Percentiles rank a stretch among this genome's conserved stretches.
These are phyloP conservation scores for Globisporangium iwayamae DNA, from an alignment of 352 stramenopile species.

Conservation along the genomic window DNA sequence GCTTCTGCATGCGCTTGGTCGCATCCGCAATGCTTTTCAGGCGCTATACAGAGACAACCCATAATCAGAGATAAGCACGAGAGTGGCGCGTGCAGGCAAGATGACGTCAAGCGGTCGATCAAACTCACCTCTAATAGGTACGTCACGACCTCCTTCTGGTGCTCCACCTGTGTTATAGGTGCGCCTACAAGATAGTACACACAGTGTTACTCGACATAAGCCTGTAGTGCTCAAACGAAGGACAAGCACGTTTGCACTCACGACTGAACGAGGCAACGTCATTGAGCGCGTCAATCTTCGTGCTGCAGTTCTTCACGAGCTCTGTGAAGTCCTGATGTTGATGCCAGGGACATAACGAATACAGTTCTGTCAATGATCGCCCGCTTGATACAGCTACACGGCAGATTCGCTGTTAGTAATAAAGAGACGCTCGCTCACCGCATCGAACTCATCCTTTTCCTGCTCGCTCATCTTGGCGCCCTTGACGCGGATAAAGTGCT, in stretches of 20 bases:
- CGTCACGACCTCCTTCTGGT: conserved; percentile 69
- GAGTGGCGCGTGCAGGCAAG: conserved; percentile 10
- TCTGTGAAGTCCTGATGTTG: conserved; percentile 57
- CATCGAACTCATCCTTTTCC: conserved; percentile 77
- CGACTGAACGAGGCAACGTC: conserved; percentile 22
- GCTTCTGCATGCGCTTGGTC: conserved; percentile 76
- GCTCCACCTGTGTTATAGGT: conserved; percentile 28
- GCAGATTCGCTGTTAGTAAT: not conserved
- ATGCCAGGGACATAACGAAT: not conserved
- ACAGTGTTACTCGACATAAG: not conserved
- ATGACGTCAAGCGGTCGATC: not conserved
- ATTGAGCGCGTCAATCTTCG: conserved; percentile 55
- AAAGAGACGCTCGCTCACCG: conserved; percentile 24
- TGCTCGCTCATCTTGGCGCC: conserved; percentile 57
- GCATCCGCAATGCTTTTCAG: conserved; percentile 58
- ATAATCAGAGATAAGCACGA: not conserved
- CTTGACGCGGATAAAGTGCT: conserved; percentile 59
- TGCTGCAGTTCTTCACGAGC: conserved; percentile 66
- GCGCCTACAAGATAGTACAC: conserved; percentile 13
- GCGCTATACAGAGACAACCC: conserved; percentile 24
- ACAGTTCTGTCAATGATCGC: not conserved
- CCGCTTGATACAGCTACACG: not conserved
- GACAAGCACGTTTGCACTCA: conserved; percentile 4
- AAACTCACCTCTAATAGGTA: conserved; percentile 58
- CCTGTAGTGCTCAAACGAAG: not conserved